Conservation (phyloP, 129 eudicot species). For the carrot (Daucus carota) region DH1_v3.0 NC_030383.2:46074501-46075000, state of each 20-base stretch:
- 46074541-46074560: not conserved
- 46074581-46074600: not conserved
- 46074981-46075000: not conserved
- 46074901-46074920: not conserved
- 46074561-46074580: not conserved
- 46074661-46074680: not conserved
- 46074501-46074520: constrained; percentile 79
- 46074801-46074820: not conserved
- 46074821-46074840: not conserved
- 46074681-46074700: not conserved
- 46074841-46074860: too few species aligned
- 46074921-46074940: not conserved
- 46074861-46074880: not conserved
- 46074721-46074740: too few species aligned
- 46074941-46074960: not conserved
- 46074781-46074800: not conserved
- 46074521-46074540: constrained; percentile 38
- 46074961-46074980: not conserved
- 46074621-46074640: not conserved
- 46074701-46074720: not conserved
- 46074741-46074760: not conserved
- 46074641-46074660: not conserved
- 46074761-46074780: not conserved
- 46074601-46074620: not conserved
- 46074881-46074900: not conserved